Percentiles rank a stretch among this genome's conserved stretches.
Conservation (phyloP, 164 flowering plant genomes). For the Nelumbo lutea region DNA sequence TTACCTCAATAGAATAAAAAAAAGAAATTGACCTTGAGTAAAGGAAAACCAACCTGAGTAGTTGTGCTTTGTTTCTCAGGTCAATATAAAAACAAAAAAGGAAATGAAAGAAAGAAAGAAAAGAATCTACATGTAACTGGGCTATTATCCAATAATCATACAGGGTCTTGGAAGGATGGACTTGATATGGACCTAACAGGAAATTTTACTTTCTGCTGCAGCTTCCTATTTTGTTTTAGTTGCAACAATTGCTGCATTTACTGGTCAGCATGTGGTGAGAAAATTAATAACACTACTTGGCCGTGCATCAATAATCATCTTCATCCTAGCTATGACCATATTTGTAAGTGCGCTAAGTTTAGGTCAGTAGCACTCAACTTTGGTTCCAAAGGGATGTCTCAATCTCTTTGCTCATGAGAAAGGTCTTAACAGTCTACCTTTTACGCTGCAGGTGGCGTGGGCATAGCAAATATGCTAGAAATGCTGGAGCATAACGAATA, state of each 20-base stretch:
- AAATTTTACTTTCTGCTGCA: conserved; percentile 23
- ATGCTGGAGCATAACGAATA: conserved; percentile 48
- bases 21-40: background rate
- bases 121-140: too few species aligned
- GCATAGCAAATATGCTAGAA: conserved; percentile 46
- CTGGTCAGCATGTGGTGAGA: conserved; percentile 66
- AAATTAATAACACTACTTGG: conserved; percentile 49
- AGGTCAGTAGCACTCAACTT: conserved; percentile 26
- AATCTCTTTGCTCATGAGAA: background rate
- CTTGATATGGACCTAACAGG: background rate
- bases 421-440: background rate
- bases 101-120: too few species aligned
- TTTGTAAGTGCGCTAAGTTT: conserved; percentile 63
- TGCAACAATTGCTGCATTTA: conserved; percentile 60
- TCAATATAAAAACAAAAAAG: too few species aligned
- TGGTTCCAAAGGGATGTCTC: background rate
- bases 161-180: too few species aligned
- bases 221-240: conserved; percentile 54
- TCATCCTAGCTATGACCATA: conserved; percentile 59
- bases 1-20: too few species aligned
- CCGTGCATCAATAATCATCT: conserved; percentile 67
- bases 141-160: too few species aligned
- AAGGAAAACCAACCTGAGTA: background rate
- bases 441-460: conserved; percentile 54
- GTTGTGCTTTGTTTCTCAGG: background rate